These are phyloP conservation scores for Lecanoromycetidae sp. DNA, from an alignment of 2,329 filamentous ascomycete species.

Conservation along the genomic window DNA sequence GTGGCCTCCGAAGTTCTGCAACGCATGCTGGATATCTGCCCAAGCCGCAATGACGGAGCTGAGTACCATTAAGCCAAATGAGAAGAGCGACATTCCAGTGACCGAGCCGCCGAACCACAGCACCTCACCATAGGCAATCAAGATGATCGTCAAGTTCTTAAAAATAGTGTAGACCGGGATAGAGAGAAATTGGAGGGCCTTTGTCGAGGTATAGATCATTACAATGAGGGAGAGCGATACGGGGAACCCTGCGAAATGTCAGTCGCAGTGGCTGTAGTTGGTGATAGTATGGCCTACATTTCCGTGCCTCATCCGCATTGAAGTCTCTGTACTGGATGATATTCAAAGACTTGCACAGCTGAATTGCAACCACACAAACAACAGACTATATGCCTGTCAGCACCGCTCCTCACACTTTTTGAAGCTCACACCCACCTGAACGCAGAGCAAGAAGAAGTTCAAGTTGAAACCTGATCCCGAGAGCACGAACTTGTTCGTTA, in stretches of 20 bases:
- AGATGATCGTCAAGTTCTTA: constrained; percentile 98
- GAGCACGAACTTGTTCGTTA: constrained; percentile 98
- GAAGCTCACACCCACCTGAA: constrained; percentile 59
- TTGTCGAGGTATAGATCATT: constrained; percentile 98
- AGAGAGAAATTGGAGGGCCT: constrained; percentile 89
- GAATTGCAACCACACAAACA: constrained; percentile 77
- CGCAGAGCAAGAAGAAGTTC: constrained; percentile 84
- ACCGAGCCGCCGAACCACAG: constrained; percentile 96
- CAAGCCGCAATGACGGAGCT: constrained; percentile 91
- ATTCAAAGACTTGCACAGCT: constrained; percentile 66
- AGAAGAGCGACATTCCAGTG: constrained; percentile 73
- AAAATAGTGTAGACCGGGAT: constrained; percentile 99
- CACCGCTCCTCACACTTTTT: not conserved
- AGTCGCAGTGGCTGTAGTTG: not conserved
- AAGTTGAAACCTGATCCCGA: constrained; percentile 86
- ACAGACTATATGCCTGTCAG: constrained; percentile 49
- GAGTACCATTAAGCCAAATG: constrained; percentile 91
- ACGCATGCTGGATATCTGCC: constrained; percentile 85
- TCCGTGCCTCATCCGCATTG: constrained; percentile 77
- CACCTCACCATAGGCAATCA: constrained; percentile 96
- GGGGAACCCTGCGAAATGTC: constrained; percentile 62
- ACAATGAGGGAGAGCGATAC: constrained; percentile 90
- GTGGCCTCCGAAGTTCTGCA: constrained; percentile 46
- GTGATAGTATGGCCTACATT: constrained; percentile 51
- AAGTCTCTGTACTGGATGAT: constrained; percentile 77